These are phyloP conservation scores for Zymoseptoria brevis DNA, from an alignment of 2,329 filamentous ascomycete genomes.

Conservation along the genomic window DNA sequence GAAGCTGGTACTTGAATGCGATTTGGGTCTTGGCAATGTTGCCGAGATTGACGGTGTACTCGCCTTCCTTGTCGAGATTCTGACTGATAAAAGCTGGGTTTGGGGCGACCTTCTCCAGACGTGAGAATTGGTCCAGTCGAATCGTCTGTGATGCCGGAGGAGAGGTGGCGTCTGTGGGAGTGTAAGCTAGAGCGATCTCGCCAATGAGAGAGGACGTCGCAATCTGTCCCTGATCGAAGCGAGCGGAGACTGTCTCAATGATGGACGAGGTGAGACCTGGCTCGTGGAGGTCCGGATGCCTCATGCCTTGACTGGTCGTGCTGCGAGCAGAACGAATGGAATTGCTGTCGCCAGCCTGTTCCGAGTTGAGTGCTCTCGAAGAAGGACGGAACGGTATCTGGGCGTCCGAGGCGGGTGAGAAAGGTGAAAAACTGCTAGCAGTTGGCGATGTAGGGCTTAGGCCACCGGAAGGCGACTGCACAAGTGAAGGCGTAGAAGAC, in stretches of 20 bases:
- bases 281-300: slow-evolving; percentile 72
- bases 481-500: neutral
- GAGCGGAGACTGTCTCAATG: slow-evolving; percentile 82
- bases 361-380: slow-evolving; percentile 29
- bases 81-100: slow-evolving; percentile 86
- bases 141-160: slow-evolving; percentile 53
- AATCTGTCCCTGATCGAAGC: slow-evolving; percentile 66
- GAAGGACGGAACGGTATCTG: slow-evolving; percentile 21
- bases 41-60: slow-evolving; percentile 68
- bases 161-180: slow-evolving; percentile 44
- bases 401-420: neutral
- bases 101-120: slow-evolving; percentile 85
- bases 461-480: neutral
- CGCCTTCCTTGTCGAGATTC: slow-evolving; percentile 59
- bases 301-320: slow-evolving; percentile 53
- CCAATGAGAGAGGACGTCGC: slow-evolving; percentile 70
- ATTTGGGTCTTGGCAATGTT: slow-evolving; percentile 63
- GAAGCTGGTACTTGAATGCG: slow-evolving; percentile 88
- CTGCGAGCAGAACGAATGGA: slow-evolving; percentile 81
- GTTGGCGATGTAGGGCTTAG: neutral
- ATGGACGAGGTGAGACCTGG: slow-evolving; percentile 81
- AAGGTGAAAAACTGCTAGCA: neutral
- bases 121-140: slow-evolving; percentile 76
- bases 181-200: slow-evolving; percentile 83
- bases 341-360: slow-evolving; percentile 69